Evolutionary conservation across 345 rosid genomes (phyloP), one percentile per base, ranked within the genome.

Genomic region (Syzygium aromaticum): DNA sequence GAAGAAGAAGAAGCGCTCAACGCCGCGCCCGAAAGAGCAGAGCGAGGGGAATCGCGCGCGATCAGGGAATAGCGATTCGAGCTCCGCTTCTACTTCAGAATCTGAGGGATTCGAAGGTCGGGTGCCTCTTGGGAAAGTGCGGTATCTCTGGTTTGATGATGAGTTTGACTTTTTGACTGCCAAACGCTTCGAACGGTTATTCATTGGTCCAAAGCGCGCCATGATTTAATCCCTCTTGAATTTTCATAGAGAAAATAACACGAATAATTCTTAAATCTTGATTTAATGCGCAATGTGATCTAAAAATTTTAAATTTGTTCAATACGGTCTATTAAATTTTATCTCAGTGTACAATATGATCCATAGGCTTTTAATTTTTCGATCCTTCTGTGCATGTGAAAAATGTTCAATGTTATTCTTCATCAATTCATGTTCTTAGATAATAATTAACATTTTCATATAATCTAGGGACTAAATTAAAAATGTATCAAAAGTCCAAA

Each of bases 271-370:
- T 1, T 43, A 43, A 43, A 43, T 43, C 6, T 43, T 43, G 46
- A 1, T 1, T 43, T 43, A 43, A 43, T 5, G 0, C 1, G 46
- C 46, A 6, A 43, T 43, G 1, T 6, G 7, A 43, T 43, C 7
- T 43, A 43, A 43, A 43, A 43, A 43, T 5, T 43, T 43, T 43
- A 5, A 43, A 43, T 43, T 43, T 6, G 7, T 43, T 43, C 1
- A 43, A 43, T 6, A 1, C 4, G 46, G 7, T 43, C 46, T 7
- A 43, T 43, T 43, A 43, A 43, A 43, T 43, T 43, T 6, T 43
- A 43, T 43, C 7, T 6, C 1, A 6, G 5, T 43, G 1, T 43
- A 43, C 7, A 43, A 43, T 5, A 5, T 43, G 46, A 6, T 43
- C 7, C 46, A 0, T 6, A 1, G 1, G 1, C 46, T 43, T 43